phyloP scores from a whole-genome alignment of 306 rosid species.

The Amphicarpaea edgeworthii region DNA sequence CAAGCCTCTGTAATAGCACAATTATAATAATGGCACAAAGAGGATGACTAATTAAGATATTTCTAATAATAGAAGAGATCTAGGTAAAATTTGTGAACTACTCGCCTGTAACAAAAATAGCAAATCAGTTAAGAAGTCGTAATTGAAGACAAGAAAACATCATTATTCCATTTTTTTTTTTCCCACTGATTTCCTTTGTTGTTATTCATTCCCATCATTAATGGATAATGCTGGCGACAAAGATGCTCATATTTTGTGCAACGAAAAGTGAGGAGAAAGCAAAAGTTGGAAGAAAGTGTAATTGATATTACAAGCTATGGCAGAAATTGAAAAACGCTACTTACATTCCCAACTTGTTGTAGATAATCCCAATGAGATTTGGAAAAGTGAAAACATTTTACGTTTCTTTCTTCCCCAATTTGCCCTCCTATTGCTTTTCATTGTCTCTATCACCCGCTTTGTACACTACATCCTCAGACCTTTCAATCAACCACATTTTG shows the following conservation, averaged over 20 bases:
- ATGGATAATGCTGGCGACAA: neutral
- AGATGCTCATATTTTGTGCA: neutral
- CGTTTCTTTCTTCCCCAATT: neutral
- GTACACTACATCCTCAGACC: conserved; percentile 35
- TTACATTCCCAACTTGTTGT: neutral
- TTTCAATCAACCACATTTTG: conserved; percentile 45
- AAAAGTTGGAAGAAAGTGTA: conserved; percentile 18
- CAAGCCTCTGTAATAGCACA: neutral
- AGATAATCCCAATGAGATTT: conserved; percentile 19
- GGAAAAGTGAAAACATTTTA: conserved; percentile 27
- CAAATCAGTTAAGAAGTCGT: neutral
- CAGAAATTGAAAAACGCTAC: accelerated
- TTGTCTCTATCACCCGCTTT: conserved; percentile 5
- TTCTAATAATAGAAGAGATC: conserved; percentile 31
- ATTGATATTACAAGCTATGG: conserved; percentile 25
- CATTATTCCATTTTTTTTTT: neutral
- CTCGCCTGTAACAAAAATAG: neutral
- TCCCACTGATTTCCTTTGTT: neutral
- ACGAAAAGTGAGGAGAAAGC: neutral
- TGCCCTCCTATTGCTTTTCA: neutral
- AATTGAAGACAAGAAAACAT: neutral
- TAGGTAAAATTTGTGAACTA: neutral
- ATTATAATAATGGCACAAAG: neutral
- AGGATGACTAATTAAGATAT: neutral
- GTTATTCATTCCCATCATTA: neutral